Conservation (phyloP, 2,329 filamentous ascomycete genomes). For the Colletotrichum sidae region DNA sequence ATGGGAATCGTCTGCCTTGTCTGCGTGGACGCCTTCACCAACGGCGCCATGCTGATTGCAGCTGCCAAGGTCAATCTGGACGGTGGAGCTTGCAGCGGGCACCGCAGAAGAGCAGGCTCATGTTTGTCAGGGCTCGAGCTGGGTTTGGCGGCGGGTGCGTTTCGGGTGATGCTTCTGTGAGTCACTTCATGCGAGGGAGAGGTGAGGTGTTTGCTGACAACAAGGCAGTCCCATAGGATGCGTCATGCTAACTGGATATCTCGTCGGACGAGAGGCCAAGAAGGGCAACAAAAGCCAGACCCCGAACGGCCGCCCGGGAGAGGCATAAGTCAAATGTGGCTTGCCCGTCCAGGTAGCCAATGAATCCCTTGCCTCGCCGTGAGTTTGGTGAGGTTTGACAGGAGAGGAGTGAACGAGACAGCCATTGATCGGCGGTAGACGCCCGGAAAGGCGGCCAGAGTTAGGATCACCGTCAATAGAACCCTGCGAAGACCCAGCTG, state of each 20-base stretch:
- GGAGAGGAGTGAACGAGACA: neutral
- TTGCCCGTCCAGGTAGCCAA: too few relatives aligned
- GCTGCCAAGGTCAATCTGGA: neutral
- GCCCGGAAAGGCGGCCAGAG: neutral
- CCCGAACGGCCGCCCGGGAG: too few relatives aligned
- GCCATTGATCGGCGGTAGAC: slow-evolving; percentile 2
- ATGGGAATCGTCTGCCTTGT: neutral
- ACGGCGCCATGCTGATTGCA: neutral
- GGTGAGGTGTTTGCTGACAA: neutral
- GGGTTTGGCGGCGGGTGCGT: slow-evolving; percentile 2
- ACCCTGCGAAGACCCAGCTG: slow-evolving; percentile 18
- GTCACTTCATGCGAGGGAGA: neutral
- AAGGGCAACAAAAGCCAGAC: too few relatives aligned
- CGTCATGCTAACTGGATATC: neutral
- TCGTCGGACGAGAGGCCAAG: too few relatives aligned
- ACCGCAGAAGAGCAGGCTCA: neutral
- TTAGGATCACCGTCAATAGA: neutral
- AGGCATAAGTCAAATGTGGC: too few relatives aligned
- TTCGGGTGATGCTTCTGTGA: slow-evolving; percentile 11
- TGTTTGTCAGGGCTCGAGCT: slow-evolving; percentile 1
- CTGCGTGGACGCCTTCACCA: slow-evolving; percentile 2
- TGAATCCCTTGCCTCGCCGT: too few relatives aligned
- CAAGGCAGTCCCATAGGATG: neutral
- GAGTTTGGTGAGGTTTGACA: too few relatives aligned
- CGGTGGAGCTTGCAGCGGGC: neutral